Evolutionary conservation across 139 green algal species (phyloP).

Genomic region (Ulvella scutata): DNA sequence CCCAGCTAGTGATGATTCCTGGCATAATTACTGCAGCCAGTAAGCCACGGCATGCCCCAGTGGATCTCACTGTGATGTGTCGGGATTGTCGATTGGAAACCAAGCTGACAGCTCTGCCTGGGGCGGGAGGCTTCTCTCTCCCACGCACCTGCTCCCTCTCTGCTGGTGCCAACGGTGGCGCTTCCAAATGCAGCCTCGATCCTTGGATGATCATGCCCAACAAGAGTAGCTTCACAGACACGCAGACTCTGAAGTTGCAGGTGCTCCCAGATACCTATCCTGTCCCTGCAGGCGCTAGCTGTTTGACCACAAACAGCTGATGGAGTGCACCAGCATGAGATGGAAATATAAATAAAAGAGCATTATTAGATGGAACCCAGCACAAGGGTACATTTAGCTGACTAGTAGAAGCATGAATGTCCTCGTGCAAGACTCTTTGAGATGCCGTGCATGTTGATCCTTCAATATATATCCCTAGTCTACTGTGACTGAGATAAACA

Average conservation of each 20-base stretch:
- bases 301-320: no score
- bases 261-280: constrained; percentile 5
- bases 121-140: neutral
- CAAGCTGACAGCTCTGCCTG: constrained; percentile 37
- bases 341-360: no score
- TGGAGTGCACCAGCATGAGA: no score
- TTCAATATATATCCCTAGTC: no score
- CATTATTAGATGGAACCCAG: no score
- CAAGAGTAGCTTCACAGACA: constrained; percentile 71
- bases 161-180: constrained; percentile 7
- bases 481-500: no score
- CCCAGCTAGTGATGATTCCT: constrained; percentile 80
- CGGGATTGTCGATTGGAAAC: constrained; percentile 44
- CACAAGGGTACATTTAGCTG: no score
- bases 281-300: no score
- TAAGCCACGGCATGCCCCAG: constrained; percentile 32
- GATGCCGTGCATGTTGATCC: no score
- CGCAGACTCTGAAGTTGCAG: constrained; percentile 95
- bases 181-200: constrained; percentile 54
- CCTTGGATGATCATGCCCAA: constrained; percentile 72
- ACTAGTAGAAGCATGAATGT: no score
- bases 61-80: constrained; percentile 72
- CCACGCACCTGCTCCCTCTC: constrained; percentile 14
- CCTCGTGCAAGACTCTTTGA: no score
- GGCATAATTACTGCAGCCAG: constrained; percentile 89